Conservation (phyloP, 2,329 filamentous ascomycete genomes). For the Colletotrichum limetticola region DNA sequence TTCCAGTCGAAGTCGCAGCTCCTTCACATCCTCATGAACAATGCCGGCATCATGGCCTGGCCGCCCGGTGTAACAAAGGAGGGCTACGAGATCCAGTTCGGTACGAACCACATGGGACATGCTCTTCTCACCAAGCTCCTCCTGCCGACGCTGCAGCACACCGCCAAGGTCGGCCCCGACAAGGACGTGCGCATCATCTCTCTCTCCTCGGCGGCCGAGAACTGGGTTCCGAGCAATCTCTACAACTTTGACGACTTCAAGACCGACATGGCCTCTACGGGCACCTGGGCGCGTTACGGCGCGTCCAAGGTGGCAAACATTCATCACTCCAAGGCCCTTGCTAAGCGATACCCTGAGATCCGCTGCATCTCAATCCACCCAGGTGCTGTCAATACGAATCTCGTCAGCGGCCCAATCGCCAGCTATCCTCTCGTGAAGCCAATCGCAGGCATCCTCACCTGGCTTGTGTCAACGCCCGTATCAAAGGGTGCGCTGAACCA, state of each 20-base stretch:
- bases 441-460: neutral
- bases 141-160: slow-evolving; percentile 42
- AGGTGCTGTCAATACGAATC: slow-evolving; percentile 43
- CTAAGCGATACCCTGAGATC: slow-evolving; percentile 51
- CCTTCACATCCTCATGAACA: slow-evolving; percentile 58
- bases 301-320: slow-evolving; percentile 50
- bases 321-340: slow-evolving; percentile 36
- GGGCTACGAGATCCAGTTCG: slow-evolving; percentile 61
- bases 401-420: slow-evolving; percentile 31
- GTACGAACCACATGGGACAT: slow-evolving; percentile 61
- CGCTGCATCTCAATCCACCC: slow-evolving; percentile 60
- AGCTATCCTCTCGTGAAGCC: slow-evolving; percentile 25
- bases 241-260: slow-evolving; percentile 36
- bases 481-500: slow-evolving; percentile 32
- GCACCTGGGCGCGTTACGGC: slow-evolving; percentile 58
- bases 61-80: slow-evolving; percentile 51
- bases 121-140: slow-evolving; percentile 55
- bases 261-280: slow-evolving; percentile 38
- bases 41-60: slow-evolving; percentile 56
- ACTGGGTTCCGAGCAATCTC: slow-evolving; percentile 9
- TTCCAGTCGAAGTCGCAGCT: slow-evolving; percentile 47
- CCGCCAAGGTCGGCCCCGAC: slow-evolving; percentile 35
- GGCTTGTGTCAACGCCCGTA: slow-evolving; percentile 7
- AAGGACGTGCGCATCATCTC: slow-evolving; percentile 35
- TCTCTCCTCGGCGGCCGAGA: slow-evolving; percentile 32